These are phyloP conservation scores for Talaromyces verruculosus DNA, from an alignment of 2,329 filamentous ascomycete genomes.

Conservation along the genomic window DNA sequence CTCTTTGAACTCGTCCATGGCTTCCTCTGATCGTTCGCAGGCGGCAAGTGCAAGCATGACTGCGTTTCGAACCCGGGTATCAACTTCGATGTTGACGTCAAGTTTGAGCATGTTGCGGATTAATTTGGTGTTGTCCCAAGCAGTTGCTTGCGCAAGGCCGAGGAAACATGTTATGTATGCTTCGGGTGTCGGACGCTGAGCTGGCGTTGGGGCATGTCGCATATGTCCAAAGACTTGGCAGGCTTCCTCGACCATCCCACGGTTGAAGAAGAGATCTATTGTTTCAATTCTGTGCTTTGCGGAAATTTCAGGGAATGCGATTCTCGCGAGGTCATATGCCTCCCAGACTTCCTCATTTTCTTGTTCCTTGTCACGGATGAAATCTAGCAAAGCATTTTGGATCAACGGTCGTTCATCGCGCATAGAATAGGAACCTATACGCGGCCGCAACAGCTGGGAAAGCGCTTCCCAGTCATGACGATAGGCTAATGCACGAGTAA, in stretches of 20 bases:
- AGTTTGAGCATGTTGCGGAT: slow-evolving; percentile 94
- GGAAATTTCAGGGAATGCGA: slow-evolving; percentile 64
- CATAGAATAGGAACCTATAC: slow-evolving; percentile 41
- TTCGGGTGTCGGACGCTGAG: slow-evolving; percentile 65
- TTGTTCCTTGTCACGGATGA: slow-evolving; percentile 63
- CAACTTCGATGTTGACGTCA: slow-evolving; percentile 75
- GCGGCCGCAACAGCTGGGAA: slow-evolving; percentile 76
- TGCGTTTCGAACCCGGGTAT: slow-evolving; percentile 75
- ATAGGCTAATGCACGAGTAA: slow-evolving; percentile 72
- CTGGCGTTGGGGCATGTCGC: slow-evolving; percentile 68
- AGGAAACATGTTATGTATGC: slow-evolving; percentile 78
- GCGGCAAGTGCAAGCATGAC: slow-evolving; percentile 82
- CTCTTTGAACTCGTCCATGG: slow-evolving; percentile 78
- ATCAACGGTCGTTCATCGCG: slow-evolving; percentile 65
- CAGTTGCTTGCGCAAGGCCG: slow-evolving; percentile 64
- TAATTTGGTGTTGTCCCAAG: slow-evolving; percentile 66
- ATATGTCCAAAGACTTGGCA: slow-evolving; percentile 88
- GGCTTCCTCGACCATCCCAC: slow-evolving; percentile 79
- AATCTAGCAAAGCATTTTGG: slow-evolving; percentile 64
- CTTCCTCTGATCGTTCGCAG: slow-evolving; percentile 64
- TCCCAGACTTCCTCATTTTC: slow-evolving; percentile 64
- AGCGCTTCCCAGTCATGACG: slow-evolving; percentile 76
- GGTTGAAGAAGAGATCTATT: slow-evolving; percentile 79
- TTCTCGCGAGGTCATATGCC: slow-evolving; percentile 57
- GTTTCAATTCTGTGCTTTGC: slow-evolving; percentile 65